Evolutionary conservation across 1,284 basidiomycete genomes (phyloP), one percentile per base, ranked within the genome.

Genomic region (Entoloma clypeatum): DNA sequence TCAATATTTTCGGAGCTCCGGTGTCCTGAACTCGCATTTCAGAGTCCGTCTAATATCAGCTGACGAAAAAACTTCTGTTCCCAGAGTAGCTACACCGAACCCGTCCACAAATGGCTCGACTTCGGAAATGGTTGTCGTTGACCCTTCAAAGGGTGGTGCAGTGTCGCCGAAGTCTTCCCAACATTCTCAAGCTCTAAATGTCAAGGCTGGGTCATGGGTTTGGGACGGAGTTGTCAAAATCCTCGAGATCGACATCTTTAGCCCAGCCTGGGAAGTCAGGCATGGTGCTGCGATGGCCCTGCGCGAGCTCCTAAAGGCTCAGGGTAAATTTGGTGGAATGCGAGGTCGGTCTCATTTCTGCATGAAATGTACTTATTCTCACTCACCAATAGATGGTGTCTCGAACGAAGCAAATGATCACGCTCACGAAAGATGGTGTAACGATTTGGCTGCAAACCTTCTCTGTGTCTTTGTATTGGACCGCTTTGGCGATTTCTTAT

Each of bases 401-500:
- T 67, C 74, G 7, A 52, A 53, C 47, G 67, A 65, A 39, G 78
- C 81, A 53, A 92, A 92, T 53, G 71, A 71, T 24, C 58, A 72
- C 38, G 67, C 71, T 0, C 92, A 95, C 56, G 84, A 89, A 61
- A 72, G 74, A 46, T 95, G 92, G 92, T 91, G 87, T 62, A 94
- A 94, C 52, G 81, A 86, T 44, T 68, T 97, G 11, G 86, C 92
- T 2, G 81, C 91, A 7, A 86, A 87, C 52, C 79, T 98, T 36
- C 77, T 99, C 2, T 89, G 85, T 51, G 81, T 99, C 8, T 88
- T 99, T 51, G 86, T 93, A n/a, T 73, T 98, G 13, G 96, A 99
- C 63, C 81, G 96, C 10, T 97, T 99, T 53, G 93, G 94, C 6
- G 96, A 99, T 66, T 99, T 96, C 59, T 84, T 98, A 29, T 91